Base-by-base conservation (phyloP, 2,329 filamentous ascomycete species). In the Fusarium domesticum region DNA sequence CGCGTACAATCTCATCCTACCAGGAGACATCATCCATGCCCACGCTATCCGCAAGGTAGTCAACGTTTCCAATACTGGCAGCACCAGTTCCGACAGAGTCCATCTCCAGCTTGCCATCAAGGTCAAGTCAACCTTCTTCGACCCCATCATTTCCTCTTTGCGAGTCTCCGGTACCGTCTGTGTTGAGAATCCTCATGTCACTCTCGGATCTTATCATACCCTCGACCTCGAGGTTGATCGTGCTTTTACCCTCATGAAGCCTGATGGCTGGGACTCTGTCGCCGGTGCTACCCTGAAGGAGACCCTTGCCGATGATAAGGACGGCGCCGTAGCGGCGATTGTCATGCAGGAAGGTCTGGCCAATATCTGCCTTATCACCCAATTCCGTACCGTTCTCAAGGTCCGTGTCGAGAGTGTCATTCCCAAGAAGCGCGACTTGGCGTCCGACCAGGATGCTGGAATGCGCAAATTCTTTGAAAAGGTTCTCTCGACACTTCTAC, bases 291-390 rank as follows among this genome's bases (percentile, higher is more conserved):
- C 87, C 35, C 77, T 98, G 10, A 75, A 80, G 44, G 89, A 96
- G 64, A 85, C 90, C 1, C 77, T 92, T 12, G 84, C 88, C 57
- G 82, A 87, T 56, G 85, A 89, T 53, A 84, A 85, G 60, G 83
- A 87, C 50, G 90, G 89, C 1, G 86, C 92, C 50, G 78, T 95
- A 15, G 89, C 90, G 43, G 92, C 93, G 0, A 85, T 97, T 1
- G 87, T 97, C 18, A 92, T 98, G 86, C 88, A 95, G 59, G 92
- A 97, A 60, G 87, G 87, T 14, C 67, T 87, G 14, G 87, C 89
- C 45, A 89, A 91, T 64, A 87, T 93, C 52, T 92, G 87, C 65
- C 75, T 91, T 17, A 86, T 93, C 43, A 91, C 86, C 3, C 83
- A 89, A 61, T 84, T 85, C 64, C 85, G 89, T 56, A 92, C 87